phyloP scores from a whole-genome alignment of 345 rosid species.

The Pugionium cornutum region DNA sequence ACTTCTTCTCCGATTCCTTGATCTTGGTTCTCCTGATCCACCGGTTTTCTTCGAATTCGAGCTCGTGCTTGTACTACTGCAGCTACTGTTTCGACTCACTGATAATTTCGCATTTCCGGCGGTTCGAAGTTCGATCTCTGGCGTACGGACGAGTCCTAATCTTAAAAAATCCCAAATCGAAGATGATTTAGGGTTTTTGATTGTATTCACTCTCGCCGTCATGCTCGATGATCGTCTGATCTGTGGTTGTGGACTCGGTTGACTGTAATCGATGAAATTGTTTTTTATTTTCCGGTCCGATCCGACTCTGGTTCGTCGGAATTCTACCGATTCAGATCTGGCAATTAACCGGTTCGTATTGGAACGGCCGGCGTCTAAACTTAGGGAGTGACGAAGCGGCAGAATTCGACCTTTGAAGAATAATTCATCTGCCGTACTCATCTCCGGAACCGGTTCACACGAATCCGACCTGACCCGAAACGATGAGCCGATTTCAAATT shows the following conservation, averaged over 20 bases:
- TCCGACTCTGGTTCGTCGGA: conserved; percentile 25
- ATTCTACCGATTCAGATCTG: conserved; percentile 65
- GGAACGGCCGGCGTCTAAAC: conserved; percentile 46
- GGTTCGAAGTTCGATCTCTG: conserved; percentile 65
- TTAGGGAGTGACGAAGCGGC: conserved; percentile 64
- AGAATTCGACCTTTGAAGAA: conserved; percentile 72
- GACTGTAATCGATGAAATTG: conserved; percentile 49
- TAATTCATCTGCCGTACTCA: conserved; percentile 75
- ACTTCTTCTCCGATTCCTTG: conserved; percentile 42
- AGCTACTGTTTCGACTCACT: conserved; percentile 61
- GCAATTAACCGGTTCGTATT: conserved; percentile 36
- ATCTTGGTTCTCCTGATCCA: conserved; percentile 28
- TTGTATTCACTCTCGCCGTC: conserved; percentile 34
- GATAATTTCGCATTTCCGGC: conserved; percentile 38
- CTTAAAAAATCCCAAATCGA: conserved; percentile 72
- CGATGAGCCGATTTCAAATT: conserved; percentile 51
- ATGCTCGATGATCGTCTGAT: conserved; percentile 49
- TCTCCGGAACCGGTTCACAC: conserved; percentile 49
- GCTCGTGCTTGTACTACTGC: conserved; percentile 50
- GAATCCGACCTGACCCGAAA: conserved; percentile 44
- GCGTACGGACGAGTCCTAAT: conserved; percentile 69
- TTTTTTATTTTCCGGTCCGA: conserved; percentile 47
- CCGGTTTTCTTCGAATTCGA: conserved; percentile 37
- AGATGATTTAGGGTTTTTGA: conserved; percentile 45
- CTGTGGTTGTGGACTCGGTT: conserved; percentile 82